Evolutionary conservation across 352 stramenopile genomes (phyloP).

Genomic region (Phytophthora meadii): DNA sequence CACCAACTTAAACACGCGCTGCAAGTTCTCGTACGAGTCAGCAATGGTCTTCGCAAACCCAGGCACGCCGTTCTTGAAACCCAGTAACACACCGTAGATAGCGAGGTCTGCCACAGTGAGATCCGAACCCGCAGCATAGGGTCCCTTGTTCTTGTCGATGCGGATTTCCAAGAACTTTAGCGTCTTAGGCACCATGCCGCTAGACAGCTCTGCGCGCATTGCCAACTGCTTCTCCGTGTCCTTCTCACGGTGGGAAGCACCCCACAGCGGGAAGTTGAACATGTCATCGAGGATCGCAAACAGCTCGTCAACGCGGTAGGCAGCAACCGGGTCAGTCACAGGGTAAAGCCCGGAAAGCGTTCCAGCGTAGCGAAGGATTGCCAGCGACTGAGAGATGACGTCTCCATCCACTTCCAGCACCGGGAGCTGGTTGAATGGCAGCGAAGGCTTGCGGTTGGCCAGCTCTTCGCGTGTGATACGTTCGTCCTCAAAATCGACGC

Average conservation of each 20-base stretch:
- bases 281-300: slow-evolving; percentile 51
- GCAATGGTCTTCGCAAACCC: slow-evolving; percentile 38
- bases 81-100: slow-evolving; percentile 50
- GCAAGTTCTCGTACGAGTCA: slow-evolving; percentile 44
- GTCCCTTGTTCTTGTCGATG: slow-evolving; percentile 46
- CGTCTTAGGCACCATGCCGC: slow-evolving; percentile 44
- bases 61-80: slow-evolving; percentile 39
- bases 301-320: slow-evolving; percentile 57
- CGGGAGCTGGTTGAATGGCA: slow-evolving; percentile 58
- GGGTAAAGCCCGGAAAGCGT: slow-evolving; percentile 62
- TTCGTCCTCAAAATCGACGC: slow-evolving; percentile 63
- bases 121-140: slow-evolving; percentile 41
- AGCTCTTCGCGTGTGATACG: slow-evolving; percentile 50
- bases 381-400: slow-evolving; percentile 56
- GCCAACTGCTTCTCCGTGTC: slow-evolving; percentile 46
- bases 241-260: slow-evolving; percentile 31
- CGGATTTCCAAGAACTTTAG: slow-evolving; percentile 55
- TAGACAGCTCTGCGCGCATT: slow-evolving; percentile 47
- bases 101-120: slow-evolving; percentile 64
- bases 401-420: slow-evolving; percentile 58
- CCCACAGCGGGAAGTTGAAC: slow-evolving; percentile 38
- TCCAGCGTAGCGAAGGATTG: slow-evolving; percentile 72
- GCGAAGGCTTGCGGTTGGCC: slow-evolving; percentile 40
- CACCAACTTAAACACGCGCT: slow-evolving; percentile 51
- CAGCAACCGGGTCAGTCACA: slow-evolving; percentile 37